Evolutionary conservation across 306 rosid genomes (phyloP).

Genomic region (Medicago lupulina): DNA sequence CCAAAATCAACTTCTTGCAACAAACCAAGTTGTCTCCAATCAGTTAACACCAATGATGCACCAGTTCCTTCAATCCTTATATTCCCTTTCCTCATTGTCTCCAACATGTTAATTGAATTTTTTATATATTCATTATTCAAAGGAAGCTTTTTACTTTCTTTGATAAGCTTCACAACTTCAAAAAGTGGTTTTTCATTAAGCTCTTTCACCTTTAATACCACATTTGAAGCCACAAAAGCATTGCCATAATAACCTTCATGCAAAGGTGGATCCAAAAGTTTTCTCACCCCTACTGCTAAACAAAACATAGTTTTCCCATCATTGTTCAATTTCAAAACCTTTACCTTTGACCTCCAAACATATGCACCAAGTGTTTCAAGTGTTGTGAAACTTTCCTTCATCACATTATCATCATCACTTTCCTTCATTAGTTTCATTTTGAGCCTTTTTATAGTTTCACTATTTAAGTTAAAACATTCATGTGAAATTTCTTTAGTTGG

Average conservation of each 20-base stretch:
- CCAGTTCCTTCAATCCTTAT: conserved; percentile 44
- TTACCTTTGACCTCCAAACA: conserved; percentile 61
- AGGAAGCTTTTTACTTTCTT: conserved; percentile 48
- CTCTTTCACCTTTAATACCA: conserved; percentile 52
- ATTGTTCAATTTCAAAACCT: conserved; percentile 49
- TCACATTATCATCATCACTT: conserved; percentile 7
- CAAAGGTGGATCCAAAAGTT: conserved; percentile 53
- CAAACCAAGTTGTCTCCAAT: conserved; percentile 65
- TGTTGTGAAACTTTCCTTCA: conserved; percentile 50
- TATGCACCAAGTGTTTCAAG: conserved; percentile 60
- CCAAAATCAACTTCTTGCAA: conserved; percentile 60
- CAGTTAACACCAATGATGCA: conserved; percentile 51
- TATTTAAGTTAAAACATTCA: conserved; percentile 40
- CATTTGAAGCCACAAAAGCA: conserved; percentile 48
- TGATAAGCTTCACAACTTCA: conserved; percentile 55
- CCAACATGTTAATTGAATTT: conserved; percentile 41
- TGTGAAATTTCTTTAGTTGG: conserved; percentile 50
- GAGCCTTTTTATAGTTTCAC: conserved; percentile 48
- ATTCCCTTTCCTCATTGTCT: conserved; percentile 35
- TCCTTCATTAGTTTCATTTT: conserved; percentile 47
- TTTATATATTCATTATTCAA: conserved; percentile 40
- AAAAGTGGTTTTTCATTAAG: conserved; percentile 51
- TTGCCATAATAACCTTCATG: conserved; percentile 68
- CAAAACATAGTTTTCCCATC: conserved; percentile 51
- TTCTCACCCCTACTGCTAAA: conserved; percentile 56